phyloP scores from a whole-genome alignment of 441 rosid species.

The Adansonia grandidieri region DNA sequence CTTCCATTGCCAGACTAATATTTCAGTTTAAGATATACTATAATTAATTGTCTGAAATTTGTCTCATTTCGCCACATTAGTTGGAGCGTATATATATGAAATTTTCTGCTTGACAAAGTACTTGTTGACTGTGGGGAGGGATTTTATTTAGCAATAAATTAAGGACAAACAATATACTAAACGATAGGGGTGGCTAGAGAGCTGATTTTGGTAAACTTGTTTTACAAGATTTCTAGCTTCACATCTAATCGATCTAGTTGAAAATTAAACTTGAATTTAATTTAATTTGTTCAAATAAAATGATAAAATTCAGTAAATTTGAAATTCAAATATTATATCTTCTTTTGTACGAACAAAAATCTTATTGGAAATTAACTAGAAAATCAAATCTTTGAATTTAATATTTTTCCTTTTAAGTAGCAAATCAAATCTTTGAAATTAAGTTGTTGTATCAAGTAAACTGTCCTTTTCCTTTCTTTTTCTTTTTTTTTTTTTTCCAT shows the following conservation, averaged over 20 bases:
- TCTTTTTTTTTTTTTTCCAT: neutral
- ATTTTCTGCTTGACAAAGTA: constrained; percentile 11
- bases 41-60: neutral
- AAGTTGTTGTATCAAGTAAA: neutral
- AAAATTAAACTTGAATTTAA: neutral
- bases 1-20: neutral
- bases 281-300: too few relatives aligned
- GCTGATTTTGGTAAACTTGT: neutral
- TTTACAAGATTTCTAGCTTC: neutral
- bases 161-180: neutral
- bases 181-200: neutral
- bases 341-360: too few relatives aligned
- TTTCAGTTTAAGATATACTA: neutral
- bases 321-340: too few relatives aligned
- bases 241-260: neutral
- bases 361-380: neutral
- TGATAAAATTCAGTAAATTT: too few relatives aligned
- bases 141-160: neutral
- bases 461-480: neutral
- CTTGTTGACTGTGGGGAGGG: neutral
- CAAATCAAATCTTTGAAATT: constrained; percentile 13
- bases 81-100: neutral
- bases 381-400: constrained; percentile 1
- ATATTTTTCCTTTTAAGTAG: neutral
- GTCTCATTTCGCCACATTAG: neutral